Evolutionary conservation across 2,329 filamentous ascomycete genomes (phyloP).

Genomic region (Trichoderma koningiopsis): DNA sequence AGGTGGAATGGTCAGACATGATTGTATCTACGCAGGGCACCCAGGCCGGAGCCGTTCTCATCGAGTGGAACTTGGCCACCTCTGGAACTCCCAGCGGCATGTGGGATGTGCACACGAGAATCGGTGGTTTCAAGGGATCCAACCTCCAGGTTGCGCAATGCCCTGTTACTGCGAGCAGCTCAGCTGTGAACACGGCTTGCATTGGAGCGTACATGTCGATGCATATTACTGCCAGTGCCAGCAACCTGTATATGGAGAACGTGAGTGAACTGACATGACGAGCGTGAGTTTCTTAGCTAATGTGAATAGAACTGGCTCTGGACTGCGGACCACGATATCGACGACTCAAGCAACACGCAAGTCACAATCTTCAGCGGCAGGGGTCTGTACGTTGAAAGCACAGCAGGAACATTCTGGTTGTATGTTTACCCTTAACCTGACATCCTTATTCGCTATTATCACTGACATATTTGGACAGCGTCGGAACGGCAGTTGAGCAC

Average conservation of each 20-base stretch:
- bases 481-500: conserved; percentile 46
- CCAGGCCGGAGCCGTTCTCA: conserved; percentile 6
- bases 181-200: conserved; percentile 2
- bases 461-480: conserved; percentile 26
- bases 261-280: neutral
- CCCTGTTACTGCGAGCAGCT: conserved; percentile 1
- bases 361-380: conserved; percentile 42
- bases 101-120: conserved; percentile 16
- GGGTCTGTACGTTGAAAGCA: conserved; percentile 40
- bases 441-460: neutral
- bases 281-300: neutral
- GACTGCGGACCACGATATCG: conserved; percentile 17
- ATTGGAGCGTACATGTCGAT: conserved; percentile 14
- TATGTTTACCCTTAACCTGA: neutral
- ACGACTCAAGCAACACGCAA: conserved; percentile 22
- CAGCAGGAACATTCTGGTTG: conserved; percentile 15
- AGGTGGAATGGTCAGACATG: conserved; percentile 17
- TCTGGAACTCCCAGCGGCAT: conserved; percentile 13
- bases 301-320: conserved; percentile 7
- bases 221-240: conserved; percentile 10
- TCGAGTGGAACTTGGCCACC: conserved; percentile 9
- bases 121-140: conserved; percentile 15
- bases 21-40: conserved; percentile 10
- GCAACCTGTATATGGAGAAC: conserved; percentile 15
- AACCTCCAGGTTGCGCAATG: conserved; percentile 17